A percentile compares a stretch with the other conserved stretches of the same genome.
phyloP scores from a whole-genome alignment of 108 stramenopile genomes.

The Stephanodiscus minutulus region DNA sequence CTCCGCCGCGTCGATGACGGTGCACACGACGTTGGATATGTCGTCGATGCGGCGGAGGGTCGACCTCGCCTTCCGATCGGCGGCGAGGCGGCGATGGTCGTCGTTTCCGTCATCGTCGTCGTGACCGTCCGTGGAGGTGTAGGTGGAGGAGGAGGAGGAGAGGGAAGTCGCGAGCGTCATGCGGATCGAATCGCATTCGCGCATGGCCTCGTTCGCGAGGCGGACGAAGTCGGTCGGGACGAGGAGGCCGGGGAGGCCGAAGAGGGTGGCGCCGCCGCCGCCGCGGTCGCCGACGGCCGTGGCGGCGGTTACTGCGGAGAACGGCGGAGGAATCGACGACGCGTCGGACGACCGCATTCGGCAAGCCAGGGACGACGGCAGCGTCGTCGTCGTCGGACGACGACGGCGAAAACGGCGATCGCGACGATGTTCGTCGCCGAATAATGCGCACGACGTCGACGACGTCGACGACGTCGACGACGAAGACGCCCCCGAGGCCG shows the following conservation, averaged over 20 bases:
- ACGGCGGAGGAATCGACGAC: too few relatives aligned
- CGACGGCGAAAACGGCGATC: too few relatives aligned
- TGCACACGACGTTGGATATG: constrained; percentile 88
- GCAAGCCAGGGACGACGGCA: too few relatives aligned
- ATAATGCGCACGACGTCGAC: too few relatives aligned
- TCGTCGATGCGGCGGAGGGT: constrained; percentile 80
- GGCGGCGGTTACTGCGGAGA: too few relatives aligned
- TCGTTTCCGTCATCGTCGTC: constrained; percentile 22
- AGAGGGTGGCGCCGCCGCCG: constrained; percentile 52
- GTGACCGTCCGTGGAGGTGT: constrained; percentile 12
- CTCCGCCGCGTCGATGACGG: constrained; percentile 96
- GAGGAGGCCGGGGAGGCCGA: constrained; percentile 62
- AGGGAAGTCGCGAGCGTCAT: constrained; percentile 37
- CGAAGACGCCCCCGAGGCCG: too few relatives aligned
- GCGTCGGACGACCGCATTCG: too few relatives aligned
- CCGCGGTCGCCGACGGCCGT: too few relatives aligned
- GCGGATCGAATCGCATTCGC: constrained; percentile 64
- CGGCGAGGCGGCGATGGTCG: too few relatives aligned
- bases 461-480: too few relatives aligned
- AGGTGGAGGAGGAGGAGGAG: not conserved
- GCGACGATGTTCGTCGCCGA: too few relatives aligned
- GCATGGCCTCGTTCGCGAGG: constrained; percentile 63
- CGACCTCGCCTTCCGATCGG: constrained; percentile 45
- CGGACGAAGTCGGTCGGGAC: constrained; percentile 67
- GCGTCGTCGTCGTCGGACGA: too few relatives aligned